phyloP scores from a whole-genome alignment of 192 early-diverging fungal genomes.

The Coemansia sp. region DNA sequence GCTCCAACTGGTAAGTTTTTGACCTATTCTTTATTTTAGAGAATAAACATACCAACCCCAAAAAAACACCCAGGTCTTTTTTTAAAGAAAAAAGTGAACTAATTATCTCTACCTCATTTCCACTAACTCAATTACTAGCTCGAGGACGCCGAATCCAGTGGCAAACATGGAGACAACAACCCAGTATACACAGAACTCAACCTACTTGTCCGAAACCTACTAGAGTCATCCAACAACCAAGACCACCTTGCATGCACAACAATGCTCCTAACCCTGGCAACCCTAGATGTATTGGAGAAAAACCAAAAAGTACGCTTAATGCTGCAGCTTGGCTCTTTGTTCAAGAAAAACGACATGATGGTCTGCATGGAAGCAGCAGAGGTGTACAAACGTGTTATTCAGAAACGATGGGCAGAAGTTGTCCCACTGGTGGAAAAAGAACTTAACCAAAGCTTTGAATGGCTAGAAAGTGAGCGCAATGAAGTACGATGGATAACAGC shows the following conservation, averaged over 20 bases:
- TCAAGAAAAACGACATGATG: slow-evolving; percentile 7
- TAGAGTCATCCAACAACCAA: slow-evolving; percentile 4
- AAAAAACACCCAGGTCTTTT: not conserved
- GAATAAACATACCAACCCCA: not conserved
- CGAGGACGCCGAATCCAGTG: slow-evolving; percentile 18
- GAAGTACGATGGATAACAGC: slow-evolving; percentile 27
- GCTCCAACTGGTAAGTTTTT: not conserved
- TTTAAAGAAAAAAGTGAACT: not conserved
- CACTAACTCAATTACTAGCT: slow-evolving; percentile 12
- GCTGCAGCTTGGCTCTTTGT: slow-evolving; percentile 17
- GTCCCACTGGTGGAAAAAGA: slow-evolving; percentile 20
- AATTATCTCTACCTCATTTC: not conserved
- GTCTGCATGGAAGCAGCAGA: slow-evolving; percentile 27
- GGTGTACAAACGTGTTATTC: slow-evolving; percentile 21
- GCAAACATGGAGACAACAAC: slow-evolving; percentile 27
- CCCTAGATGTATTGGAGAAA: slow-evolving; percentile 23
- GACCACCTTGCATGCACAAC: slow-evolving; percentile 31
- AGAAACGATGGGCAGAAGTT: slow-evolving; percentile 18
- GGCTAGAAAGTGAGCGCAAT: slow-evolving; percentile 22
- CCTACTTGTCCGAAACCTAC: slow-evolving; percentile 6
- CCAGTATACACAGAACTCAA: slow-evolving; percentile 24
- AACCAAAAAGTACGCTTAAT: slow-evolving; percentile 29
- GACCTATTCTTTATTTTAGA: not conserved
- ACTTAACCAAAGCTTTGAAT: slow-evolving; percentile 27
- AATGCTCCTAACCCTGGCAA: slow-evolving; percentile 20